Evolutionary conservation across 345 rosid genomes (phyloP).

Genomic region (Iberis pinnata): DNA sequence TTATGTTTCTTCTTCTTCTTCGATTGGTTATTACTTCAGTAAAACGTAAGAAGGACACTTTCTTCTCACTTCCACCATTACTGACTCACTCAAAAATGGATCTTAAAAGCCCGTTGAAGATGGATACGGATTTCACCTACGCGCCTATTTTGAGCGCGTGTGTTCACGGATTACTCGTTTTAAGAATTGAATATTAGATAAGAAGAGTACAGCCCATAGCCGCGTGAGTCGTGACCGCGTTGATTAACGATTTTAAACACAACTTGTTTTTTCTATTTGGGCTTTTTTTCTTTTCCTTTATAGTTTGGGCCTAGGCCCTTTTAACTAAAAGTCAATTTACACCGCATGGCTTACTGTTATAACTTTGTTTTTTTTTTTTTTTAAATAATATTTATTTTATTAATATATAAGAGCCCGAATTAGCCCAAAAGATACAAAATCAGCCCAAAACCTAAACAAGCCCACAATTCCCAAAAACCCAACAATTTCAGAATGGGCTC

Average conservation of each 20-base stretch:
- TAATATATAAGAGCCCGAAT: no score
- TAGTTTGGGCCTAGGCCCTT: conserved; percentile 8
- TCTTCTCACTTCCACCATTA: conserved; percentile 22
- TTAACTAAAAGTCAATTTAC: no score
- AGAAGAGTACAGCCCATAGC: conserved; percentile 24
- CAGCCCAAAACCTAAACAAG: no score
- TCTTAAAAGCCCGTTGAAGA: conserved; percentile 25
- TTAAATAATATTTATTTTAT: no score
- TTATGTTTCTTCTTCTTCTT: not conserved
- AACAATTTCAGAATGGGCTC: no score
- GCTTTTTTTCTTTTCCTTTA: not conserved
- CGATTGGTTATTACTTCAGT: no score
- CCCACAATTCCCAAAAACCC: no score
- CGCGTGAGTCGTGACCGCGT: conserved; percentile 19
- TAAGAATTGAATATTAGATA: not conserved
- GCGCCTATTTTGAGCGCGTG: conserved; percentile 7
- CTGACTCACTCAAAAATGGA: conserved; percentile 30
- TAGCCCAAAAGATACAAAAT: no score
- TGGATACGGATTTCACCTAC: conserved; percentile 20
- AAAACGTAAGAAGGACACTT: conserved; percentile 25
- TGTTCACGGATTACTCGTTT: conserved; percentile 24
- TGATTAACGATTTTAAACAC: not conserved
- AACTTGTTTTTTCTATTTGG: no score
- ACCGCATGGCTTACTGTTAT: no score
- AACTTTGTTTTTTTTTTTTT: no score